Evolutionary conservation across 371 early-diverging fungal genomes (phyloP).

Genomic region (Dichotomocladium elegans): DNA sequence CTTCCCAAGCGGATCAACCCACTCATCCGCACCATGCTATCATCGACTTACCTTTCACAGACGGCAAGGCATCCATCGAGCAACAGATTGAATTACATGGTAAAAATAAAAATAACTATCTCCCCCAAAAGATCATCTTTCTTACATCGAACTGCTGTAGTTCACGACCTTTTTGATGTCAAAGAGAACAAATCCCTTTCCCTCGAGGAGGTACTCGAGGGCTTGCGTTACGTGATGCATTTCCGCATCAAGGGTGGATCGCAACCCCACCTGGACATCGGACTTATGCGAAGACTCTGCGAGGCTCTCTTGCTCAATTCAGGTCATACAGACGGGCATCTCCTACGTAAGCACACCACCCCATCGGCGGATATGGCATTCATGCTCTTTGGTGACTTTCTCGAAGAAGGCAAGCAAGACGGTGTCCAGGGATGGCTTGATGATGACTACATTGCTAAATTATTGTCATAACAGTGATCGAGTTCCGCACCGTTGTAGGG

Average conservation of each 20-base stretch:
- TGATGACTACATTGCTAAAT: no score
- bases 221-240: slow-evolving; percentile 93
- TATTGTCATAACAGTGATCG: slow-evolving; percentile 24
- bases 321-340: slow-evolving; percentile 61
- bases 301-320: slow-evolving; percentile 82
- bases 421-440: no score
- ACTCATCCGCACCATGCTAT: slow-evolving; percentile 21
- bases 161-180: slow-evolving; percentile 64
- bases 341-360: slow-evolving; percentile 60
- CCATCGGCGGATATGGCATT: slow-evolving; percentile 85
- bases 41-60: slow-evolving; percentile 38
- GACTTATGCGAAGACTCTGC: slow-evolving; percentile 79
- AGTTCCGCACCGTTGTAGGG: slow-evolving; percentile 77
- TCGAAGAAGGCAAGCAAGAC: slow-evolving; percentile 69
- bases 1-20: neutral
- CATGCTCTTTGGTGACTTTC: slow-evolving; percentile 88
- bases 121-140: slow-evolving; percentile 5
- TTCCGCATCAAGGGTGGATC: slow-evolving; percentile 83
- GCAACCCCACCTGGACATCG: slow-evolving; percentile 75
- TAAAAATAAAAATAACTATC: slow-evolving; percentile 32
- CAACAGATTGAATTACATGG: slow-evolving; percentile 87
- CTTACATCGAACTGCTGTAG: slow-evolving; percentile 19
- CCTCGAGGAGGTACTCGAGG: slow-evolving; percentile 81
- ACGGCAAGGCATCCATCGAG: slow-evolving; percentile 71
- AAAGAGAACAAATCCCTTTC: slow-evolving; percentile 70